phyloP scores from a whole-genome alignment of 176 grass and related monocot genomes.

The Chrysopogon serrulatus region DNA sequence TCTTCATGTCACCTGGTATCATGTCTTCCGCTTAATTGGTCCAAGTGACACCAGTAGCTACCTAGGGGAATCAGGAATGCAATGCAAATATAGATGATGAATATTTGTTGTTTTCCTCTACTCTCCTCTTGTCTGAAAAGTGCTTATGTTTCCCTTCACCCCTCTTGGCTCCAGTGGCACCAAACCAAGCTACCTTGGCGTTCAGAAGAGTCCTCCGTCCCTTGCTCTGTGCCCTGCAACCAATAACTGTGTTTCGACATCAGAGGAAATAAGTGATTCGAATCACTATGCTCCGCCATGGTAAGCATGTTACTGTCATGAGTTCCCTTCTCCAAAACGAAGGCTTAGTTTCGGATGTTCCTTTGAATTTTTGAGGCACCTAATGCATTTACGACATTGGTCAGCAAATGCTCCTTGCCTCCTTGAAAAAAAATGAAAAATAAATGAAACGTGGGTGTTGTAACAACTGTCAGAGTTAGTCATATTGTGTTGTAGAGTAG shows the following conservation, averaged over 20 bases:
- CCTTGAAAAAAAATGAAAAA: not conserved
- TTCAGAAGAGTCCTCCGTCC: constrained; percentile 53
- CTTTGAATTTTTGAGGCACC: not conserved
- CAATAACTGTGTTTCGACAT: constrained; percentile 64
- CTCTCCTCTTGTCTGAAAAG: not conserved
- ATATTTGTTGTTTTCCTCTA: not conserved
- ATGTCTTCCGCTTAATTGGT: not conserved
- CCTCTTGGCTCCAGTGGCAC: constrained; percentile 36
- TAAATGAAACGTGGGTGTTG: not conserved
- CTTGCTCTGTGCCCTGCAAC: constrained; percentile 60
- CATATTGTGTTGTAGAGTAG: not conserved
- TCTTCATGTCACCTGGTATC: not conserved
- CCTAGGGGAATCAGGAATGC: not conserved
- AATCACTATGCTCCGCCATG: constrained; percentile 71
- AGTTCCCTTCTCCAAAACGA: not conserved
- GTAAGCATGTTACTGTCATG: not conserved
- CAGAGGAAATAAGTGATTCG: constrained; percentile 51
- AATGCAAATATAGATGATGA: not conserved
- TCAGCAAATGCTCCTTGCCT: not conserved
- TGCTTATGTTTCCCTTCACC: not conserved
- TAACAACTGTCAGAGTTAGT: not conserved
- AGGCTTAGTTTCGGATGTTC: not conserved
- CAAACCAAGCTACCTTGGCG: constrained; percentile 59
- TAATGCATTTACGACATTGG: not conserved
- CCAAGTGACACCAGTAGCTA: not conserved